These are phyloP conservation scores for Colletotrichum gloeosporioides DNA, from an alignment of 2,329 filamentous ascomycete species.

Conservation along the genomic window DNA sequence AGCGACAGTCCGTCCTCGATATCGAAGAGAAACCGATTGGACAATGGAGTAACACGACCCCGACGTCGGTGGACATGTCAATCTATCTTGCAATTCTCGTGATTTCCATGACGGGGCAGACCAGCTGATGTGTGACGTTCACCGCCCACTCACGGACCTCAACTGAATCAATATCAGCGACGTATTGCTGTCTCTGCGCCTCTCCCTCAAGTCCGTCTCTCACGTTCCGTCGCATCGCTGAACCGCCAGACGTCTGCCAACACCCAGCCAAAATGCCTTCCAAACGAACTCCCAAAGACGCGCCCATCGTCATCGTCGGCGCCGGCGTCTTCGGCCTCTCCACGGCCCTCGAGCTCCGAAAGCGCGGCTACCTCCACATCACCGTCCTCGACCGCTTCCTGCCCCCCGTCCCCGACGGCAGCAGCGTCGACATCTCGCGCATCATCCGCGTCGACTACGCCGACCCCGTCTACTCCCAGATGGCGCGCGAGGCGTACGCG, in stretches of 20 bases:
- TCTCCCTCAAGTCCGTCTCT: neutral
- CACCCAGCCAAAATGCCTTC: neutral
- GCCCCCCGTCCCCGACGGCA: constrained; percentile 40
- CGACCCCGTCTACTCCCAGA: constrained; percentile 63
- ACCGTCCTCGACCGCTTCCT: constrained; percentile 39
- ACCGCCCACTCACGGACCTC: neutral
- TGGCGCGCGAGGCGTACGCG: constrained; percentile 47
- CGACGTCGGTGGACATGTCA: neutral
- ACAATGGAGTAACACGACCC: neutral
- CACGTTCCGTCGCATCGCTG: accelerated
- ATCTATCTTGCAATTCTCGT: neutral
- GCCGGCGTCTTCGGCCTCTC: constrained; percentile 36
- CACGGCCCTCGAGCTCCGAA: constrained; percentile 30
- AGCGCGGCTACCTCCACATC: constrained; percentile 35
- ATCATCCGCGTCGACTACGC: constrained; percentile 64
- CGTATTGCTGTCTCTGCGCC: accelerated
- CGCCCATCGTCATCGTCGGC: constrained; percentile 33
- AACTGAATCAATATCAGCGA: neutral
- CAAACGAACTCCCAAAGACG: constrained; percentile 9
- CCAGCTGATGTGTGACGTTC: neutral
- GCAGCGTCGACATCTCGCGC: constrained; percentile 46
- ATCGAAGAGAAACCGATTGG: neutral
- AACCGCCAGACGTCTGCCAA: accelerated
- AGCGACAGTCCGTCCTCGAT: neutral
- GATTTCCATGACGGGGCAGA: neutral